Conservation (phyloP, 1,284 basidiomycete species). For the Phaffia rhodozyma region DNA sequence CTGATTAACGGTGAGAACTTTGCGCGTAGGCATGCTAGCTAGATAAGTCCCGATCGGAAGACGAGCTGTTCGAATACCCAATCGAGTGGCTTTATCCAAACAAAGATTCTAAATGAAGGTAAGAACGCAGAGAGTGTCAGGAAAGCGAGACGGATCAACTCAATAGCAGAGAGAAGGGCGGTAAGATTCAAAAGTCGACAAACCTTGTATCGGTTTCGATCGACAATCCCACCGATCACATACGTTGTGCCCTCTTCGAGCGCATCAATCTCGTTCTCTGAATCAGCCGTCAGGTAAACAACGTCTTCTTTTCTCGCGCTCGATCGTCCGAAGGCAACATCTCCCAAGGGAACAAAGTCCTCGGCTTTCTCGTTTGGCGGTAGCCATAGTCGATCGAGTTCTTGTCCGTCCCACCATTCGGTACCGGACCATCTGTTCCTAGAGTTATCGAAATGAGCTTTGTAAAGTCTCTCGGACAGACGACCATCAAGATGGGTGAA, state of each 20-base stretch:
- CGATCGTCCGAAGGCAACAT: not conserved
- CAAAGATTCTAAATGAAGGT: constrained; percentile 59
- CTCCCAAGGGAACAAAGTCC: not conserved
- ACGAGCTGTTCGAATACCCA: constrained; percentile 69
- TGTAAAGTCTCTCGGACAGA: constrained; percentile 55
- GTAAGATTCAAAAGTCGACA: not conserved
- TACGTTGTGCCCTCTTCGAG: constrained; percentile 78
- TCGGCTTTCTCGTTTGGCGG: constrained; percentile 48
- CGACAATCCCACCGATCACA: constrained; percentile 91
- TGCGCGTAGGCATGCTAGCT: constrained; percentile 68
- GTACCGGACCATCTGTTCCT: constrained; percentile 66
- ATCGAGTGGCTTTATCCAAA: constrained; percentile 64
- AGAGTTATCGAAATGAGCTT: constrained; percentile 50
- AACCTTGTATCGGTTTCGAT: constrained; percentile 94
- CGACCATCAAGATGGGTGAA: constrained; percentile 67
- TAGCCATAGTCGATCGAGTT: constrained; percentile 38
- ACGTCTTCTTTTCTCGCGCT: constrained; percentile 39
- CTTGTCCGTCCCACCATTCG: constrained; percentile 59
- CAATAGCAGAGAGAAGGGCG: not conserved
- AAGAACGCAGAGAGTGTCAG: not conserved
- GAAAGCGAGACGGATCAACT: not conserved
- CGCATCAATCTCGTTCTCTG: constrained; percentile 66
- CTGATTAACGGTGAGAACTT: constrained; percentile 96
- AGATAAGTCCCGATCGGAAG: constrained; percentile 86
- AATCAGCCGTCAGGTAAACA: constrained; percentile 92